Evolutionary conservation across 306 rosid species (phyloP).

Genomic region (Hippophae gyantsensis): DNA sequence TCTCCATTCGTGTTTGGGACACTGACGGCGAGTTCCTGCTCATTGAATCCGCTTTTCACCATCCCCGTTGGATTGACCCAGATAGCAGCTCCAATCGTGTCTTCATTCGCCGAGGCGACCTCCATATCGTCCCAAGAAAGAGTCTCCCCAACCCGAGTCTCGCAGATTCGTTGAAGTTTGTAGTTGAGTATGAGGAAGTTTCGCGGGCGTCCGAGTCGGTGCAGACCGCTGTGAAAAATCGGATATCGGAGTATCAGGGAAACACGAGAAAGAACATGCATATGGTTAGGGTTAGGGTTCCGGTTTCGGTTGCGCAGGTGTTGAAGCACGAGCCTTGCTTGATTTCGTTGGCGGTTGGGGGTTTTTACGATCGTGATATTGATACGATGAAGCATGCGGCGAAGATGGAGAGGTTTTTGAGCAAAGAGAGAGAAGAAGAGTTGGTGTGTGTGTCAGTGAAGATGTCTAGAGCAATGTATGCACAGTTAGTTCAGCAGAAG

Average conservation of each 20-base stretch:
- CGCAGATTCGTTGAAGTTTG: slow-evolving; percentile 44
- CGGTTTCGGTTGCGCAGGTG: slow-evolving; percentile 53
- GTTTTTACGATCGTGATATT: slow-evolving; percentile 79
- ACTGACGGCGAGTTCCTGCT: slow-evolving; percentile 91
- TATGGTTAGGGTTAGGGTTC: slow-evolving; percentile 66
- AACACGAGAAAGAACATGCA: slow-evolving; percentile 51
- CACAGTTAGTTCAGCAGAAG: slow-evolving; percentile 69
- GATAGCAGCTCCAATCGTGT: slow-evolving; percentile 60
- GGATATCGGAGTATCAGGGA: slow-evolving; percentile 60
- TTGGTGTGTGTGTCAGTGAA: slow-evolving; percentile 48
- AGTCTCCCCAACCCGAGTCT: slow-evolving; percentile 39
- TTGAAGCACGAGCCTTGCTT: slow-evolving; percentile 64
- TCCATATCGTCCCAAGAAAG: slow-evolving; percentile 48
- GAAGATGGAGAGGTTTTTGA: slow-evolving; percentile 63
- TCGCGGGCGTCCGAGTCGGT: slow-evolving; percentile 54
- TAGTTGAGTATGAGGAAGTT: slow-evolving; percentile 20
- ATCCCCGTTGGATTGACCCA: slow-evolving; percentile 93
- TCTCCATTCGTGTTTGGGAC: slow-evolving; percentile 79
- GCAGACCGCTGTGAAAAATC: slow-evolving; percentile 40
- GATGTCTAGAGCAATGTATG: slow-evolving; percentile 96
- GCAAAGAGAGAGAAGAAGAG: slow-evolving; percentile 47
- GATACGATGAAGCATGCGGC: slow-evolving; percentile 77
- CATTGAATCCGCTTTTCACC: slow-evolving; percentile 86
- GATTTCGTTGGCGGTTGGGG: slow-evolving; percentile 72
- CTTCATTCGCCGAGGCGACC: slow-evolving; percentile 50